phyloP scores from a whole-genome alignment of 1,139 yeast species.

The Arxiozyma bovina region DNA sequence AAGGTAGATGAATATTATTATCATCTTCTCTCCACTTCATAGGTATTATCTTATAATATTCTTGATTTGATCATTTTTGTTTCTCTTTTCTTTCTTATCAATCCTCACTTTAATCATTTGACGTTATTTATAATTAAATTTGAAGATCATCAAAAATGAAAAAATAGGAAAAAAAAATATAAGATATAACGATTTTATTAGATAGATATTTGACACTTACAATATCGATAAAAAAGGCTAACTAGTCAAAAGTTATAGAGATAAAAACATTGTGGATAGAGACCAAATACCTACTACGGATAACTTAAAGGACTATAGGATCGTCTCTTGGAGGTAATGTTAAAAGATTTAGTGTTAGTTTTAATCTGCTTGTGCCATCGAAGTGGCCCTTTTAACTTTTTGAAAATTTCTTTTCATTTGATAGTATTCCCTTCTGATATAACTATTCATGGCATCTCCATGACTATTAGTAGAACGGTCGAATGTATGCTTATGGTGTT shows the following conservation, averaged over 20 bases:
- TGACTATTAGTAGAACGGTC: background rate
- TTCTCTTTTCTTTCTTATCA: background rate
- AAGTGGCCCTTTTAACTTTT: slow-evolving; percentile 1
- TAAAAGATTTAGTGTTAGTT: background rate
- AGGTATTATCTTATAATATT: background rate
- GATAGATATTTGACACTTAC: background rate
- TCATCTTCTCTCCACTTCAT: slow-evolving; percentile 1
- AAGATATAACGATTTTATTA: background rate
- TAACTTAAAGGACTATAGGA: too few relatives aligned
- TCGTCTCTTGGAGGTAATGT: background rate
- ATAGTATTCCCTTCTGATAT: slow-evolving; percentile 10
- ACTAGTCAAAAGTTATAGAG: background rate
- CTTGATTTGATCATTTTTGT: background rate
- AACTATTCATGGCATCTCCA: slow-evolving; percentile 17
- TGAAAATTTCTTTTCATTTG: background rate
- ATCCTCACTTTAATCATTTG: background rate
- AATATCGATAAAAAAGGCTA: background rate
- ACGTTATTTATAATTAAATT: background rate
- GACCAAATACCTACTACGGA: too few relatives aligned
- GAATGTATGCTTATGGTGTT: background rate
- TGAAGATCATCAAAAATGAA: background rate
- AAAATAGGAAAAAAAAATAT: too few relatives aligned
- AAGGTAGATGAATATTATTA: slow-evolving; percentile 8
- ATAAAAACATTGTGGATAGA: too few relatives aligned
- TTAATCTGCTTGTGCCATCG: background rate